These are phyloP conservation scores for Rhizophora mangle DNA, from an alignment of 345 rosid species.

Conservation along the genomic window DNA sequence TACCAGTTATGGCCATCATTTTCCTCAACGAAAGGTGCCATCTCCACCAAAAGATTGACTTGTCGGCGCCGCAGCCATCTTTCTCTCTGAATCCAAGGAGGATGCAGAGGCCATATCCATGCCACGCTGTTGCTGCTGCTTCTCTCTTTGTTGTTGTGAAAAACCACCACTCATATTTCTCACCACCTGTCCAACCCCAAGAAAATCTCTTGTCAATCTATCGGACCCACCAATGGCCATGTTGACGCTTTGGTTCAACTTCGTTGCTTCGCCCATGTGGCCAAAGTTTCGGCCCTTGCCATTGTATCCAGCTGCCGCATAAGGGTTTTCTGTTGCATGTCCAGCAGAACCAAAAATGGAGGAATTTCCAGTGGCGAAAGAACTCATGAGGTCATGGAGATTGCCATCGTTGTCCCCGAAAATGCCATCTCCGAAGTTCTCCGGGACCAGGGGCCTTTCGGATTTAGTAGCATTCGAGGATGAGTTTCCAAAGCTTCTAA, in stretches of 20 bases:
- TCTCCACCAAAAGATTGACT: conserved; percentile 27
- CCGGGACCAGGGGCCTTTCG: conserved; percentile 4
- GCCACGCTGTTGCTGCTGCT: conserved; percentile 15
- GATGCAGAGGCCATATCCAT: conserved; percentile 9
- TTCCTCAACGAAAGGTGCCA: conserved; percentile 21
- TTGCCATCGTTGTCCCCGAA: conserved; percentile 56
- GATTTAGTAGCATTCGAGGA: conserved; percentile 34
- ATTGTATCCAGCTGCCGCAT: conserved; percentile 4
- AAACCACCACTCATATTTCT: conserved; percentile 34
- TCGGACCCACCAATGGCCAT: conserved; percentile 48
- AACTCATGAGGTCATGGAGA: conserved; percentile 55
- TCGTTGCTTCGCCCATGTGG: conserved; percentile 19
- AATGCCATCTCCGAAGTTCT: conserved; percentile 24
- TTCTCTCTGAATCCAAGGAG: conserved; percentile 29
- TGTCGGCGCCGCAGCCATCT: conserved; percentile 15
- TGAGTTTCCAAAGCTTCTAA: conserved; percentile 48
- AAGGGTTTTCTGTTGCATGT: conserved; percentile 23
- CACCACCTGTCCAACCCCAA: conserved; percentile 72
- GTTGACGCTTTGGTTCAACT: conserved; percentile 24
- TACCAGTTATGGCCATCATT: conserved; percentile 19
- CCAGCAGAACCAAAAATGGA: conserved; percentile 33
- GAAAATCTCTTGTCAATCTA: conserved; percentile 69
- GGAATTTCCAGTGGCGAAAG: conserved; percentile 38
- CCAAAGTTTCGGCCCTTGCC: conserved; percentile 5
- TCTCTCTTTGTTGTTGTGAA: conserved; percentile 17